phyloP scores from a whole-genome alignment of 257 asterid species.

The Leptodermis oblonga region DNA sequence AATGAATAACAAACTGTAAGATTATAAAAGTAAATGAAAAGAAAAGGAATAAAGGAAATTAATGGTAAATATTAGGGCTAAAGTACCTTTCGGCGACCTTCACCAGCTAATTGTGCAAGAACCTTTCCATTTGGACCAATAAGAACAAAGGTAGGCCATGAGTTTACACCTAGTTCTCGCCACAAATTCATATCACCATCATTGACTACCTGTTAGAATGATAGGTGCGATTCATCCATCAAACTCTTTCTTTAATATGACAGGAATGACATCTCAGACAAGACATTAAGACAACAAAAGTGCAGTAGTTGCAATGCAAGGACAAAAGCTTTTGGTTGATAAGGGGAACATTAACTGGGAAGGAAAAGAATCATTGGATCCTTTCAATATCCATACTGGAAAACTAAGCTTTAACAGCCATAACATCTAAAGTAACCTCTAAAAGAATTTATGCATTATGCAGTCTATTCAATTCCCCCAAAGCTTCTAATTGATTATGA shows the following conservation, averaged over 20 bases:
- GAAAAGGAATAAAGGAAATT: constrained; percentile 7
- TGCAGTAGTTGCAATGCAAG: background rate
- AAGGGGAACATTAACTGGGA: background rate
- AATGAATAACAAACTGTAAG: background rate
- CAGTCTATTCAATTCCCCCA: background rate
- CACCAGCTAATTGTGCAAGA: constrained; percentile 90
- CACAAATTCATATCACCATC: constrained; percentile 97
- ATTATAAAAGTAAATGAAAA: background rate
- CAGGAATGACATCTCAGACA: background rate
- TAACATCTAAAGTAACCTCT: background rate
- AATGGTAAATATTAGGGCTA: background rate
- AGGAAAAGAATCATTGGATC: background rate
- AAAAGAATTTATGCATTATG: background rate
- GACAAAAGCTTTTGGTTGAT: background rate
- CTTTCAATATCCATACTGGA: background rate
- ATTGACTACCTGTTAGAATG: constrained; percentile 71
- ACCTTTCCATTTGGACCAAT: constrained; percentile 92
- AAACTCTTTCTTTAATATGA: background rate
- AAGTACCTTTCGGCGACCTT: constrained; percentile 84
- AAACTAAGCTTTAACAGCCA: background rate
- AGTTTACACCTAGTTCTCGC: constrained; percentile 85
- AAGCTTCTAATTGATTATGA: background rate
- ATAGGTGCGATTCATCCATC: constrained; percentile 10
- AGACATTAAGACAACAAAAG: background rate
- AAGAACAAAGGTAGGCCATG: constrained; percentile 97